phyloP scores from a whole-genome alignment of 169 alveolate species.

The Sarcocystis neurona region DNA sequence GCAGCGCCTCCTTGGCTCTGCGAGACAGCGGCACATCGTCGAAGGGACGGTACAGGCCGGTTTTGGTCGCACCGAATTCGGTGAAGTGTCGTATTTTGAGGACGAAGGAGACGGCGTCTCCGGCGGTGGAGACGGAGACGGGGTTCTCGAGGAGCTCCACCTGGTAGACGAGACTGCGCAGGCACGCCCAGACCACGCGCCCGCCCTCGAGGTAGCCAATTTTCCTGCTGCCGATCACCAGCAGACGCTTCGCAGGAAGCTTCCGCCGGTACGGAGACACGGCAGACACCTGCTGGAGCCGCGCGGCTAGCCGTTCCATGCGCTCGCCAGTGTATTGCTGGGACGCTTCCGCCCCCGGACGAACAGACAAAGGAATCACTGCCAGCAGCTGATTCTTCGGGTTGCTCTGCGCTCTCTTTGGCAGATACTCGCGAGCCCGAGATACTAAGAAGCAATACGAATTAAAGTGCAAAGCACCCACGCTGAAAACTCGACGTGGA shows the following conservation, averaged over 20 bases:
- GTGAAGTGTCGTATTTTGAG: constrained; percentile 20
- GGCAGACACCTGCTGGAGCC: not conserved
- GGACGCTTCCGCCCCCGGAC: constrained; percentile 13
- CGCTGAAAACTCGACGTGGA: constrained; percentile 51
- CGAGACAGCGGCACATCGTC: not conserved
- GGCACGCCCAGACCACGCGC: constrained; percentile 45
- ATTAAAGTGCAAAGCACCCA: constrained; percentile 36
- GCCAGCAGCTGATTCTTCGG: constrained; percentile 34
- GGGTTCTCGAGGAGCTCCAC: constrained; percentile 11
- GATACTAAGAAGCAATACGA: constrained; percentile 37
- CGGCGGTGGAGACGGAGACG: not conserved
- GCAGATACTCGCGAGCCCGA: constrained; percentile 2
- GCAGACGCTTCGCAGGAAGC: not conserved
- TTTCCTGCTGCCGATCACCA: constrained; percentile 28
- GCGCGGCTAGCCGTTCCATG: constrained; percentile 28
- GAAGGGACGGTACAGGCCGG: not conserved
- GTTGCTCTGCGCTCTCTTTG: not conserved
- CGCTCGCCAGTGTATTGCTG: constrained; percentile 20
- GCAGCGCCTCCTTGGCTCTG: not conserved
- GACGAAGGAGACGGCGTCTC: not conserved
- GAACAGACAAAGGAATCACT: constrained; percentile 21
- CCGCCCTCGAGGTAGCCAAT: constrained; percentile 42
- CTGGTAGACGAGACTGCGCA: constrained; percentile 16
- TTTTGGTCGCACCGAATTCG: not conserved
- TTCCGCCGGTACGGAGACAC: not conserved